Evolutionary conservation across 192 early-diverging fungal genomes (phyloP).

Genomic region (Tieghemiomyces parasiticus): DNA sequence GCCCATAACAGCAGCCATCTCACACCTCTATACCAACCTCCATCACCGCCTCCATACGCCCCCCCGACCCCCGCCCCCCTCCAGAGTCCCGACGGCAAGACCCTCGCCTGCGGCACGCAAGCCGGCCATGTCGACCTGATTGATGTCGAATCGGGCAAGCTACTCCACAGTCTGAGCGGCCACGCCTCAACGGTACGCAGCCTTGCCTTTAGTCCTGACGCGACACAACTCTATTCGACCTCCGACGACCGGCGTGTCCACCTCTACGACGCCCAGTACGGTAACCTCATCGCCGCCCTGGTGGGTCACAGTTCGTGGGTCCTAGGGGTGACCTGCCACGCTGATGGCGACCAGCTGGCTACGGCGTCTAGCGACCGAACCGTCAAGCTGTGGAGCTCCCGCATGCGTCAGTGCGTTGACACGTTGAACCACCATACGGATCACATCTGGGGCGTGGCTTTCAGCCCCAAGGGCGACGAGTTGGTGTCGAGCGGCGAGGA

Average conservation of each 20-base stretch:
- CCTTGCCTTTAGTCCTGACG: slow-evolving; percentile 61
- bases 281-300: slow-evolving; percentile 56
- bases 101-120: slow-evolving; percentile 62
- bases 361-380: slow-evolving; percentile 55
- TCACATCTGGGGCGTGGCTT: slow-evolving; percentile 76
- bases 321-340: slow-evolving; percentile 47
- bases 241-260: slow-evolving; percentile 76
- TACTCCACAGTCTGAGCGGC: slow-evolving; percentile 49
- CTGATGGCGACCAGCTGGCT: slow-evolving; percentile 49
- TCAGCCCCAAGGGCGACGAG: slow-evolving; percentile 57
- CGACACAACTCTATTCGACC: slow-evolving; percentile 44
- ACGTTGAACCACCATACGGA: slow-evolving; percentile 65
- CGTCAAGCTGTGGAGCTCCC: slow-evolving; percentile 73
- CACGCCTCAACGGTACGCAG: slow-evolving; percentile 64
- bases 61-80: too few relatives aligned
- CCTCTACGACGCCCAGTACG: slow-evolving; percentile 59
- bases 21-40: too few relatives aligned
- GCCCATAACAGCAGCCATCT: too few relatives aligned
- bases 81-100: slow-evolving; percentile 62
- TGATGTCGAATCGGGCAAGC: slow-evolving; percentile 50
- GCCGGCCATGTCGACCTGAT: slow-evolving; percentile 52
- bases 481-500: slow-evolving; percentile 64
- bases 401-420: slow-evolving; percentile 50
- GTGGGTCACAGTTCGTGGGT: slow-evolving; percentile 70
- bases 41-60: too few relatives aligned